Base-by-base conservation (phyloP, 148 eudicot species). In the Tetragonia tetragonoides region DNA sequence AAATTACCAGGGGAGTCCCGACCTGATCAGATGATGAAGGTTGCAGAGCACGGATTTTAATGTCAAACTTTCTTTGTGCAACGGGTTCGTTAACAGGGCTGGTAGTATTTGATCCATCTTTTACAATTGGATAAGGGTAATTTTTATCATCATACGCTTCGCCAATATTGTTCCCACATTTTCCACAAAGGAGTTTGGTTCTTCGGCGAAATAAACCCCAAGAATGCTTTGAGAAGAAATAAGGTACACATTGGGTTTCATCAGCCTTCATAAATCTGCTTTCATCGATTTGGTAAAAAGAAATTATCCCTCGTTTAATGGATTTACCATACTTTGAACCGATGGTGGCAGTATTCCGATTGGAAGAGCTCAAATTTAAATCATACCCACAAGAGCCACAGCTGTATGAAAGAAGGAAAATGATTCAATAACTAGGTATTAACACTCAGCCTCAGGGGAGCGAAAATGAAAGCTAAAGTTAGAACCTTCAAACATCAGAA, bases 381-480 rank as follows among this genome's bases (percentile, higher is more conserved):
- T 85, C 87, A 78, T 88, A 93, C 59, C 91, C 93, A 82, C 97
- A 93, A 59, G 92, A 84, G 0, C 95, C 97, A 78, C 97, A 93
- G 70, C 97, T 93, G 92, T 80, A 82, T 24, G 20, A 68, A 75
- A 47, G 62, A 51, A 14, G 28, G 77, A 65, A 37, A 73, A 10
- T 11, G 15, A 67, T 12, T 79, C 23, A 54, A 39, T 47, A 38
- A 61, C 49, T 11, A 2, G 16, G 15, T 18, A 9, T 21, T 28
- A 28, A 46, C 4, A 65, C 1, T 21, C 8, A 4, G 42, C 10
- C 53, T 49, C 53, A 49, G 18, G 20, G 23, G 23, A 2, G 15
- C 20, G 41, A 20, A 12, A n/a, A 65, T 10, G 68, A 8, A 37
- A 65, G 10, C 41, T 15, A 64, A 60, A 60, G 28, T n/a, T 60